Evolutionary conservation across 1,139 yeast species (phyloP).

Genomic region (Hanseniaspora gamundiae): DNA sequence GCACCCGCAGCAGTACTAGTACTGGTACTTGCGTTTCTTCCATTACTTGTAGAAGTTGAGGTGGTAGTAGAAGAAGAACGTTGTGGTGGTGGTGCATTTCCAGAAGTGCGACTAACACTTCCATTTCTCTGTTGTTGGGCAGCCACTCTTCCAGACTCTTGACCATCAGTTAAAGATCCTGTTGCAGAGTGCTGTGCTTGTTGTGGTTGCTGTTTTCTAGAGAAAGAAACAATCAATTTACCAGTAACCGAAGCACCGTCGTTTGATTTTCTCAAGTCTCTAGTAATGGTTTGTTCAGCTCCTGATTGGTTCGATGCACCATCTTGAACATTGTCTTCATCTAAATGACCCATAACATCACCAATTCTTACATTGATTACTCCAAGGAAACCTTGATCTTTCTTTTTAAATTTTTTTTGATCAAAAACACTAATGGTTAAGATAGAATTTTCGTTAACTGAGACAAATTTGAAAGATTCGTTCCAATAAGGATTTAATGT

Average conservation of each 20-base stretch:
- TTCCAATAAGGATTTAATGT: constrained; percentile 98
- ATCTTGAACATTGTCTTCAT: constrained; percentile 16
- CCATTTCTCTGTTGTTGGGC: constrained; percentile 4
- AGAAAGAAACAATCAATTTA: constrained; percentile 66
- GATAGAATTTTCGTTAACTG: constrained; percentile 74
- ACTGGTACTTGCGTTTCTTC: not conserved
- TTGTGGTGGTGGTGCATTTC: not conserved
- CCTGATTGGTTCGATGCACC: too few species aligned
- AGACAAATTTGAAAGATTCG: constrained; percentile 61
- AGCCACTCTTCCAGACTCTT: constrained; percentile 15
- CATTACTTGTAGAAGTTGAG: not conserved
- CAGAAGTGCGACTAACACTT: not conserved
- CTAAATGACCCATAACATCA: constrained; percentile 66
- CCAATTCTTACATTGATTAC: constrained; percentile 87
- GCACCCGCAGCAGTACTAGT: constrained; percentile 11
- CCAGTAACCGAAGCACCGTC: constrained; percentile 91
- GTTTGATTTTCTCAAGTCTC: constrained; percentile 84
- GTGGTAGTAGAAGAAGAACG: constrained; percentile 10
- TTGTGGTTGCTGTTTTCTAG: constrained; percentile 24
- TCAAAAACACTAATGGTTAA: constrained; percentile 91
- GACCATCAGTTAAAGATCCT: too few species aligned
- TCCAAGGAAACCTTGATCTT: constrained; percentile 97
- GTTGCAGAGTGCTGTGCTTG: too few species aligned
- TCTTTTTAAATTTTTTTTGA: constrained; percentile 92
- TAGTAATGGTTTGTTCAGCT: constrained; percentile 88